These are phyloP conservation scores for Hibiscus tridactylites DNA, from an alignment of 345 rosid genomes.

Conservation along the genomic window DNA sequence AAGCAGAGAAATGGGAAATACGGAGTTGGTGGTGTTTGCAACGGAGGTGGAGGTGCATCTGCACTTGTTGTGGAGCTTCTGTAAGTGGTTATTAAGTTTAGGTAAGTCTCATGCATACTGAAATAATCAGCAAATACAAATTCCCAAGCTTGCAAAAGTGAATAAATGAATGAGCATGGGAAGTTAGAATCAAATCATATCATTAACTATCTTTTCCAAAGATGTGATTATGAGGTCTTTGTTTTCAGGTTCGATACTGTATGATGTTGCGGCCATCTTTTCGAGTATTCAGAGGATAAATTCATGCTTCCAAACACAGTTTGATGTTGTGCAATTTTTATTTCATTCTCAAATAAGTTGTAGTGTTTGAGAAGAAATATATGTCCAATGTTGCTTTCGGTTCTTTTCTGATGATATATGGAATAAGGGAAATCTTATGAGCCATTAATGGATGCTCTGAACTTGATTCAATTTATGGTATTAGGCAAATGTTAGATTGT, in stretches of 20 bases:
- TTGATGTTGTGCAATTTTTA: not conserved
- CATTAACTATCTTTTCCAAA: not conserved
- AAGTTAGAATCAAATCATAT: not conserved
- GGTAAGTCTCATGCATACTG: constrained; percentile 16
- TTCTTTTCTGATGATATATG: not conserved
- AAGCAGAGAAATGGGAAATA: constrained; percentile 67
- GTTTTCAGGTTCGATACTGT: not conserved
- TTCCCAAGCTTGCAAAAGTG: not conserved
- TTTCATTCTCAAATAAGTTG: not conserved
- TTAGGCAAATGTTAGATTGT: too few relatives aligned
- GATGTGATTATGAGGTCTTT: not conserved
- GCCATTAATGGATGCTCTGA: too few relatives aligned
- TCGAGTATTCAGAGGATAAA: not conserved
- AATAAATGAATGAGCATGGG: not conserved
- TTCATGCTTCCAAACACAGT: not conserved
- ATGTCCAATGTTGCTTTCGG: not conserved
- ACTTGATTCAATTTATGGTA: too few relatives aligned
- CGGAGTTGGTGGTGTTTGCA: constrained; percentile 92
- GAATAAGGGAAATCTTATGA: not conserved
- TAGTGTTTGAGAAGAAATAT: not conserved
- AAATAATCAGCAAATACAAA: not conserved
- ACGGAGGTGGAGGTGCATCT: constrained; percentile 21
- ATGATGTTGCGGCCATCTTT: not conserved
- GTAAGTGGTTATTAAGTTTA: constrained; percentile 19
- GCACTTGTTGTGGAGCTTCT: constrained; percentile 83